These are phyloP conservation scores for Pachysolen tannophilus DNA, from an alignment of 805 yeast genomes.

Conservation along the genomic window DNA sequence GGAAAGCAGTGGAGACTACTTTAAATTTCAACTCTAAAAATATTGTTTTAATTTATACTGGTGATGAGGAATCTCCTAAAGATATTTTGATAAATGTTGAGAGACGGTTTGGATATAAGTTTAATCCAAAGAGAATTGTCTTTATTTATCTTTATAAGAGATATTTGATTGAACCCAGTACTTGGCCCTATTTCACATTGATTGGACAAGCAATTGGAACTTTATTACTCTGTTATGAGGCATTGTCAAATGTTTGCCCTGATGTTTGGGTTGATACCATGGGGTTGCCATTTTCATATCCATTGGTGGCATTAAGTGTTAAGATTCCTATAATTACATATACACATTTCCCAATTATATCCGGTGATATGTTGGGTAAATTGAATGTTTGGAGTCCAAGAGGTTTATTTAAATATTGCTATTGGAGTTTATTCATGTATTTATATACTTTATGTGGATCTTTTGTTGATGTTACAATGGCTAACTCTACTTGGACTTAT, in stretches of 20 bases:
- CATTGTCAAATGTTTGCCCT: slow-evolving; percentile 60
- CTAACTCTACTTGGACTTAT: slow-evolving; percentile 90
- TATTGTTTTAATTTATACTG: slow-evolving; percentile 67
- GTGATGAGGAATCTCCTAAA: slow-evolving; percentile 46
- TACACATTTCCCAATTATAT: slow-evolving; percentile 92
- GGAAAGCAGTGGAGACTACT: slow-evolving; percentile 85
- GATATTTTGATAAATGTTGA: slow-evolving; percentile 44
- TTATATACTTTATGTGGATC: slow-evolving; percentile 62
- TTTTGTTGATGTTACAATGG: slow-evolving; percentile 54
- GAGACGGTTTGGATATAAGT: slow-evolving; percentile 46
- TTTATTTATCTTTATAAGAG: slow-evolving; percentile 53
- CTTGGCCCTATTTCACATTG: slow-evolving; percentile 77
- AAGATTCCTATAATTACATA: slow-evolving; percentile 76
- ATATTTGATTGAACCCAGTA: slow-evolving; percentile 54
- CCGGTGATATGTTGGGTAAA: slow-evolving; percentile 75
- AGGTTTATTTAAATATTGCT: slow-evolving; percentile 38
- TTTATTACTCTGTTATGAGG: slow-evolving; percentile 57
- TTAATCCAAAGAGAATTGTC: slow-evolving; percentile 46
- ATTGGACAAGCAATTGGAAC: slow-evolving; percentile 87
- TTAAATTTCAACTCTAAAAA: slow-evolving; percentile 38
- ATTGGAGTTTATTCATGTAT: slow-evolving; percentile 66
- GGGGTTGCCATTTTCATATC: slow-evolving; percentile 87
- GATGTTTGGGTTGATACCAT: slow-evolving; percentile 93
- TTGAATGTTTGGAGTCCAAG: slow-evolving; percentile 26
- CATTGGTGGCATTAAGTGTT: slow-evolving; percentile 46